Conservation (phyloP, 768 basidiomycete species). For the Suillus spraguei region DNA sequence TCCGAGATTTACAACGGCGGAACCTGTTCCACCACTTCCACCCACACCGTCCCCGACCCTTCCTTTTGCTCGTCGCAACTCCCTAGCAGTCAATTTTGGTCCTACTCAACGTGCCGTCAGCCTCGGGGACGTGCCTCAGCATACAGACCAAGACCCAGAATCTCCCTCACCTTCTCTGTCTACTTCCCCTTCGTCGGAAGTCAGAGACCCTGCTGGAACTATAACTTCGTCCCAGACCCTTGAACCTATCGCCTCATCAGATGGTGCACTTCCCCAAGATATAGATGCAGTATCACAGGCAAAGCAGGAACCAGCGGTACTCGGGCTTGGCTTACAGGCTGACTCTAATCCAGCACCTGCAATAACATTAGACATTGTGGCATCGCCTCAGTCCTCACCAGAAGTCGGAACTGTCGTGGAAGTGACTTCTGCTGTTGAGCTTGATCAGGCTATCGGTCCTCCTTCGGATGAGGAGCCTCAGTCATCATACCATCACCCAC, state of each 20-base stretch:
- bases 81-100: conserved; percentile 28
- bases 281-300: conserved; percentile 5
- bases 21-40: conserved; percentile 30
- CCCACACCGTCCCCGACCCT: conserved; percentile 10
- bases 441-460: background rate
- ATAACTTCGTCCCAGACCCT: background rate
- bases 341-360: background rate
- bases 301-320: conserved; percentile 10
- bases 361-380: background rate
- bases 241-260: background rate
- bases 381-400: background rate
- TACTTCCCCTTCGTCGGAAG: conserved; percentile 1
- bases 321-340: background rate
- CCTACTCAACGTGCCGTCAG: conserved; percentile 25
- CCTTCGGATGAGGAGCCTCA: background rate
- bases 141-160: conserved; percentile 7
- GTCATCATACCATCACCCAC: background rate
- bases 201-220: background rate
- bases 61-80: conserved; percentile 27
- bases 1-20: conserved; percentile 18
- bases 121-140: conserved; percentile 15
- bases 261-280: background rate
- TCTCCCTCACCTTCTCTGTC: conserved; percentile 9
- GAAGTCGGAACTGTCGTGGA: conserved; percentile 1
- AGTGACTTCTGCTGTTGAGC: background rate